Conservation (phyloP, 192 early-diverging fungal genomes). For the Coemansia sp. region DNA sequence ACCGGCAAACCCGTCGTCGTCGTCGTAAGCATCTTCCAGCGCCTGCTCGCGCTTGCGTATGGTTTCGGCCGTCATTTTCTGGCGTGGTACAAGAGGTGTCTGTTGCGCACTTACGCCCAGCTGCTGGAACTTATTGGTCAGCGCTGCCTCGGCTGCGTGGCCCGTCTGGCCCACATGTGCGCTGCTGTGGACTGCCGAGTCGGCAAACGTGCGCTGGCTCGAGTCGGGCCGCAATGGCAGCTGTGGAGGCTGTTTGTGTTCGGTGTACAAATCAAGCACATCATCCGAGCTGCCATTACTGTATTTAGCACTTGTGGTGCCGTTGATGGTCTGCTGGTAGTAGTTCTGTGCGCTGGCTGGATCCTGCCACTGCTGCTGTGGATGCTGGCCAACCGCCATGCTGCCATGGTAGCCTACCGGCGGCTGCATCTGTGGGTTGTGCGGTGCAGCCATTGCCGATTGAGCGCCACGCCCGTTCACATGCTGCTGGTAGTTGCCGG, state of each 20-base stretch:
- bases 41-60: slow-evolving; percentile 34
- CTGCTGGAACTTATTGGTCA: slow-evolving; percentile 26
- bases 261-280: slow-evolving; percentile 10
- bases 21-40: slow-evolving; percentile 43
- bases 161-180: slow-evolving; percentile 2
- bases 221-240: slow-evolving; percentile 1
- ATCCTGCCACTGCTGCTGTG: slow-evolving; percentile 21
- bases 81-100: slow-evolving; percentile 15
- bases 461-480: neutral
- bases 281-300: slow-evolving; percentile 12
- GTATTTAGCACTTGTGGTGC: neutral
- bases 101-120: slow-evolving; percentile 19
- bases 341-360: slow-evolving; percentile 10
- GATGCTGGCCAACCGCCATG: slow-evolving; percentile 7
- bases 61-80: slow-evolving; percentile 23
- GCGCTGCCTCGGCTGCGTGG: slow-evolving; percentile 6
- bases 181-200: slow-evolving; percentile 16
- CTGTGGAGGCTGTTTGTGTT: slow-evolving; percentile 8
- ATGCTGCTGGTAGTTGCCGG: neutral
- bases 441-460: slow-evolving; percentile 41
- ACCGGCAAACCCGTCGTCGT: slow-evolving; percentile 35
- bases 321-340: slow-evolving; percentile 23
- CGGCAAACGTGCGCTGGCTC: slow-evolving; percentile 4
- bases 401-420: neutral
- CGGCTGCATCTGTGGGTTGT: slow-evolving; percentile 3